A percentile compares a stretch with the other conserved stretches of the same genome.
phyloP scores from a whole-genome alignment of 176 grass and related monocot genomes.

The Lolium rigidum region DNA sequence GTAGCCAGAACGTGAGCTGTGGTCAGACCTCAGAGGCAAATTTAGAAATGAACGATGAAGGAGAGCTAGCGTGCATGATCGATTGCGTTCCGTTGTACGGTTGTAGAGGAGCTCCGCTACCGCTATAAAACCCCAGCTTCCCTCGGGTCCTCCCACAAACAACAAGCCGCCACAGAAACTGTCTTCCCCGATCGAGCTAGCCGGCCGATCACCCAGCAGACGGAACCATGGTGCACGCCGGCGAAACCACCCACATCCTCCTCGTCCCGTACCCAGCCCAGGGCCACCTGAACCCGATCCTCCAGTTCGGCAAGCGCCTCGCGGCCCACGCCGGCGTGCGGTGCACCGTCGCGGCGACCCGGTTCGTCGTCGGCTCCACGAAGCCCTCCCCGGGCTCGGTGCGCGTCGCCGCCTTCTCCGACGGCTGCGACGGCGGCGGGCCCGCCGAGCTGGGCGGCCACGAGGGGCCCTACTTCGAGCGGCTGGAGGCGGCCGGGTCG shows the following conservation, averaged over 20 bases:
- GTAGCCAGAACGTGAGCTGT: neutral
- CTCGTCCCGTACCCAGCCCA: slow-evolving; percentile 66
- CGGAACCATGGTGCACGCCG: slow-evolving; percentile 11
- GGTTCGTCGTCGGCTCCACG: slow-evolving; percentile 40
- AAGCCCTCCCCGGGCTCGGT: slow-evolving; percentile 26
- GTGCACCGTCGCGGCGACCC: slow-evolving; percentile 55
- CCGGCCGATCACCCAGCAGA: neutral
- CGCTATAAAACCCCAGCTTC: neutral
- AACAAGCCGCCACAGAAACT: neutral
- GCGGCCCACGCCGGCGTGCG: slow-evolving; percentile 44
- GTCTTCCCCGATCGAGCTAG: neutral
- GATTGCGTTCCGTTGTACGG: neutral
- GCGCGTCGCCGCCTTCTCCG: slow-evolving; percentile 52
- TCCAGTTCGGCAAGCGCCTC: slow-evolving; percentile 61
- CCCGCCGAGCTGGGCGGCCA: slow-evolving; percentile 32
- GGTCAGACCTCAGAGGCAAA: neutral
- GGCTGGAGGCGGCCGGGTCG: slow-evolving; percentile 46
- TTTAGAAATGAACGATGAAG: neutral
- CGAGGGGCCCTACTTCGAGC: slow-evolving; percentile 40
- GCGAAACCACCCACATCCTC: slow-evolving; percentile 42
- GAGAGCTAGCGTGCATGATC: neutral
- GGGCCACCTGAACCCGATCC: slow-evolving; percentile 81
- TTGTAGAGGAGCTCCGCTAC: neutral
- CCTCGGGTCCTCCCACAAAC: neutral
- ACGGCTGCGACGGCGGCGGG: slow-evolving; percentile 48